Conservation (phyloP, 768 basidiomycete species). For the Pisolithus marmoratus region DNA sequence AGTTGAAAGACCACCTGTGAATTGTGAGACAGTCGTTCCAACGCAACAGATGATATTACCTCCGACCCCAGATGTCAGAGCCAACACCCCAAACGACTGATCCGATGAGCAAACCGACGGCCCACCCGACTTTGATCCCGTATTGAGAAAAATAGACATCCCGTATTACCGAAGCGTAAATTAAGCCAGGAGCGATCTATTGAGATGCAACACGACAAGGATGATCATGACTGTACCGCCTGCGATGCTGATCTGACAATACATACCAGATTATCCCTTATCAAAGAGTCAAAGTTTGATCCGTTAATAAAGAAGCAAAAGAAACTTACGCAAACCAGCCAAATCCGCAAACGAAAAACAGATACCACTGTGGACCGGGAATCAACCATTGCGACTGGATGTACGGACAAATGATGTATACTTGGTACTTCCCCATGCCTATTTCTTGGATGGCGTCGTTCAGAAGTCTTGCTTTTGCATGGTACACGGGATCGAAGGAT, state of each 20-base stretch:
- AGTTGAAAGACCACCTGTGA: conserved; percentile 56
- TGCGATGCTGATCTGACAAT: neutral
- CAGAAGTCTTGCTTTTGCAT: conserved; percentile 50
- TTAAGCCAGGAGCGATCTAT: conserved; percentile 59
- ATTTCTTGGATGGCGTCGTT: conserved; percentile 61
- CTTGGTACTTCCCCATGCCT: conserved; percentile 67
- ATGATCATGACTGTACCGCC: neutral
- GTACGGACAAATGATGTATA: conserved; percentile 14
- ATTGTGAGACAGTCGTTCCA: conserved; percentile 4
- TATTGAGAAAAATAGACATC: conserved; percentile 62
- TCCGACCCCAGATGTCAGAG: conserved; percentile 68
- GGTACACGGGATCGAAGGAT: conserved; percentile 49
- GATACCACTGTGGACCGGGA: conserved; percentile 39
- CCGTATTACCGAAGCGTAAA: conserved; percentile 54
- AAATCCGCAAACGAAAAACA: conserved; percentile 66
- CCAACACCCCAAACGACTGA: conserved; percentile 64
- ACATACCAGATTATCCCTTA: conserved; percentile 60
- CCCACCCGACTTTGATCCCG: conserved; percentile 63
- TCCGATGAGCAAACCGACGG: conserved; percentile 65
- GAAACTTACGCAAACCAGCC: conserved; percentile 73
- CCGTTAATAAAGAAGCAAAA: neutral
- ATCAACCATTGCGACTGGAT: neutral
- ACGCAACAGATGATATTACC: conserved; percentile 26
- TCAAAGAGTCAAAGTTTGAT: neutral
- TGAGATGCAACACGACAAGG: too few species aligned